Evolutionary conservation across 345 rosid species (phyloP), one percentile per base, ranked within the genome.

Genomic region (Camelina sativa): DNA sequence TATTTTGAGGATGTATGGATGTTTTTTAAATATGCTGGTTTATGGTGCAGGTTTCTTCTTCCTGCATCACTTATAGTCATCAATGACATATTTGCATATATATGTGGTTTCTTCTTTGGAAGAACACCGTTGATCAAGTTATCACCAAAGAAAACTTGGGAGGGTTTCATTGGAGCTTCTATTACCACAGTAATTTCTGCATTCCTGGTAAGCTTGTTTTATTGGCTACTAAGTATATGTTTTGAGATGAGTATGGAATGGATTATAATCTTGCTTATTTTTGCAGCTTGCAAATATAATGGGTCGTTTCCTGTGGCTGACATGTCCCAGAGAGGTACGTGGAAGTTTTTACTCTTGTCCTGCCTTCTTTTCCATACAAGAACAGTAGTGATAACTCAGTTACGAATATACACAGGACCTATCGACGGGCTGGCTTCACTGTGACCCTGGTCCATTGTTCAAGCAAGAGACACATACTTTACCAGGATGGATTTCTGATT

Each of bases 141-240:
- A 80, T 91, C 97, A 69, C 97, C 97, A 17, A 93, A 93, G 90
- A 91, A 93, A 88, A 93, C 97, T 23, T 93, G 97, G 98, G 98
- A 93, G 79, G 98, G 96, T 41, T 94, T 94, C 80, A 88, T 88
- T 32, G 98, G 98, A 62, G 98, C 94, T 54, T 91, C 96, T 61
- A 73, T 94, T 25, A 80, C 96, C 57, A 94, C 98, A 30, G 82
- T 94, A 74, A 87, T 87, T 51, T 89, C 95, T 78, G 96, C 98
- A 15, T 91, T 91, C 84, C 80, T 84, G 83, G 98, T 94, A 74
- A 80, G 91, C 67, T 46, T 12, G 4, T n/a, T 51, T 65, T 7
- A 47, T 71, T 17, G 15, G 17, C 77, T 72, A 11, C n/a, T 16
- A 25, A 25, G 12, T 25, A 17, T 2, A 37, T 37, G n/a, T 13